Conservation (phyloP, 2,329 filamentous ascomycete species). For the Phyllosticta ampelicida region DNA sequence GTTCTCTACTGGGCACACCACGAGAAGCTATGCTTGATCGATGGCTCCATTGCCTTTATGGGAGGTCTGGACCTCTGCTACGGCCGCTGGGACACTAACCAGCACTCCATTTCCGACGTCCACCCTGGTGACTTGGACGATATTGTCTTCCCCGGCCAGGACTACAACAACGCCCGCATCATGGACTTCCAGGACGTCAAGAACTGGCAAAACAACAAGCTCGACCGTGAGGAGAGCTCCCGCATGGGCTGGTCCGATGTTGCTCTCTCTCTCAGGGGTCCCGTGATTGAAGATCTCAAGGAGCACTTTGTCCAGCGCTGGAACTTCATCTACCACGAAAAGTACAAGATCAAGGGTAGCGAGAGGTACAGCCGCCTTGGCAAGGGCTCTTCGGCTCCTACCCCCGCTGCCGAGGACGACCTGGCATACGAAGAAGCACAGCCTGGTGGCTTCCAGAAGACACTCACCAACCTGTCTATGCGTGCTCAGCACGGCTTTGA, state of each 20-base stretch:
- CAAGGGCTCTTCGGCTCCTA: conserved; percentile 15
- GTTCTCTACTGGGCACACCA: conserved; percentile 90
- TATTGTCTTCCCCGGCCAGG: conserved; percentile 78
- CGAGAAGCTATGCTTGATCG: conserved; percentile 78
- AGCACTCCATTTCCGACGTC: conserved; percentile 74
- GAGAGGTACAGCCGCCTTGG: conserved; percentile 35
- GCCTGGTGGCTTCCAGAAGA: conserved; percentile 19
- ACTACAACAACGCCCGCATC: conserved; percentile 81
- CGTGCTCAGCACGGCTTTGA: conserved; percentile 6
- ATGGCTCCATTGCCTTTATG: conserved; percentile 78
- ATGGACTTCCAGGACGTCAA: conserved; percentile 70
- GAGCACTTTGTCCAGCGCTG: conserved; percentile 77
- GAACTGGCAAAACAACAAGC: conserved; percentile 76
- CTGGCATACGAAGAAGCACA: conserved; percentile 20
- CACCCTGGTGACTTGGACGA: conserved; percentile 67
- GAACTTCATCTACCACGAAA: conserved; percentile 82
- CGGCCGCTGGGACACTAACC: conserved; percentile 79
- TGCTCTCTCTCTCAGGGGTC: conserved; percentile 62
- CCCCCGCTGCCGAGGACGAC: conserved; percentile 26
- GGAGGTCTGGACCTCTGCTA: conserved; percentile 80
- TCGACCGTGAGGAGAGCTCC: conserved; percentile 67
- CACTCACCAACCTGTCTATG: conserved; percentile 1
- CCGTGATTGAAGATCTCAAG: conserved; percentile 62
- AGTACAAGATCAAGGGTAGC: conserved; percentile 55
- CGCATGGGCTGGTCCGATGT: conserved; percentile 93